Percentiles rank a stretch among this genome's conserved stretches.
These are phyloP conservation scores for Rhodotorula graminis DNA, from an alignment of 768 basidiomycete species.

Conservation along the genomic window DNA sequence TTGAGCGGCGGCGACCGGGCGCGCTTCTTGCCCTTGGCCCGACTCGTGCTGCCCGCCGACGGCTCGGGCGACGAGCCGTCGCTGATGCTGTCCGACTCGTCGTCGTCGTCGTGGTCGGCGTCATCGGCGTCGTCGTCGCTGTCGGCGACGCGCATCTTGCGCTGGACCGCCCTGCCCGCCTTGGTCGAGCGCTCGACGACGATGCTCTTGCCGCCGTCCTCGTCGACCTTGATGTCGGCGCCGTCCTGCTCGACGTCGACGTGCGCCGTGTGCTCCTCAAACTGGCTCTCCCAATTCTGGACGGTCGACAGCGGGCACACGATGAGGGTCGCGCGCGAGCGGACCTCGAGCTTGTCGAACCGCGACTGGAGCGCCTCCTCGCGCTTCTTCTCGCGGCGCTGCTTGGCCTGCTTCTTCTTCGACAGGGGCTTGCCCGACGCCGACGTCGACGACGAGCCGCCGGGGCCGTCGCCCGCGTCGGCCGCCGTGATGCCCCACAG, in stretches of 20 bases:
- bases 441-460: neutral
- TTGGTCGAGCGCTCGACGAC: slow-evolving; percentile 35
- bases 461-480: neutral
- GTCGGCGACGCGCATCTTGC: slow-evolving; percentile 11
- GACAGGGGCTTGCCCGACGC: slow-evolving; percentile 53
- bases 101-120: neutral
- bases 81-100: neutral
- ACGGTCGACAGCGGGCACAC: slow-evolving; percentile 95
- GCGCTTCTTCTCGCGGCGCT: slow-evolving; percentile 58
- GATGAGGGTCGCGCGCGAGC: slow-evolving; percentile 87
- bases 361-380: slow-evolving; percentile 59
- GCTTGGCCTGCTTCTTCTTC: slow-evolving; percentile 61
- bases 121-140: slow-evolving; percentile 20
- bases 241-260: slow-evolving; percentile 17
- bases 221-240: slow-evolving; percentile 12
- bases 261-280: slow-evolving; percentile 66
- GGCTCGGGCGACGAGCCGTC: slow-evolving; percentile 5
- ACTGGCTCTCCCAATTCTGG: slow-evolving; percentile 98
- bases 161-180: neutral
- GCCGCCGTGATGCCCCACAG: slow-evolving; percentile 11
- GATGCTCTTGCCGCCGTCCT: slow-evolving; percentile 19
- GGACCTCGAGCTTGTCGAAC: slow-evolving; percentile 69
- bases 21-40: neutral
- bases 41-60: too few relatives aligned
- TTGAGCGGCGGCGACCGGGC: slow-evolving; percentile 35